Base-by-base conservation (phyloP, 139 green algal genomes). In the Haematococcus sp. region DNA sequence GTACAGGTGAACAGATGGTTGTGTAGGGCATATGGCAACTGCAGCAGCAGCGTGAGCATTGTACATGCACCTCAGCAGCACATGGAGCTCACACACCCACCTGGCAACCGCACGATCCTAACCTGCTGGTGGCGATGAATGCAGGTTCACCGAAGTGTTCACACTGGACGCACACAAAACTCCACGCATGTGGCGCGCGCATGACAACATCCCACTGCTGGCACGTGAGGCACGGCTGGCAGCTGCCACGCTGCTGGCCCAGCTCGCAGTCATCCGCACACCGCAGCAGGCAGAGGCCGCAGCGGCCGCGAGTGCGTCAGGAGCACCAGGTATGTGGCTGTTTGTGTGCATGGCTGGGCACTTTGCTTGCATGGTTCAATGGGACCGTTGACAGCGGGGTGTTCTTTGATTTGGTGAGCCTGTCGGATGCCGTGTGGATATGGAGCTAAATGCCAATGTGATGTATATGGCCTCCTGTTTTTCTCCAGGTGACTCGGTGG, bases 61-160 rank as follows among this genome's bases (percentile, higher is more conserved):
- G n/a, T n/a, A n/a, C n/a, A n/a, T n/a, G n/a, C n/a, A n/a, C n/a
- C n/a, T n/a, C n/a, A n/a, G n/a, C n/a, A n/a, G n/a, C n/a, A n/a
- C n/a, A n/a, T n/a, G n/a, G n/a, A n/a, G n/a, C n/a, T n/a, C n/a
- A n/a, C n/a, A n/a, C n/a, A n/a, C n/a, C n/a, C n/a, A n/a, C n/a
- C n/a, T n/a, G n/a, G n/a, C n/a, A n/a, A n/a, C n/a, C n/a, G n/a
- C n/a, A n/a, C n/a, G n/a, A n/a, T n/a, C n/a, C n/a, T n/a, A n/a
- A n/a, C n/a, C n/a, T n/a, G n/a, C n/a, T n/a, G n/a, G n/a, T n/a
- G n/a, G n/a, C n/a, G n/a, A n/a, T n/a, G n/a, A n/a, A n/a, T 20
- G 4, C 81, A 91, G 86, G 56, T 97, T 96, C 81, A 77, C 68
- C 64, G 76, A 91, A 54, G 72, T 79, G 43, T 97, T 97, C 73